phyloP scores from a whole-genome alignment of 768 basidiomycete genomes.

The Mycena capillaripes region DNA sequence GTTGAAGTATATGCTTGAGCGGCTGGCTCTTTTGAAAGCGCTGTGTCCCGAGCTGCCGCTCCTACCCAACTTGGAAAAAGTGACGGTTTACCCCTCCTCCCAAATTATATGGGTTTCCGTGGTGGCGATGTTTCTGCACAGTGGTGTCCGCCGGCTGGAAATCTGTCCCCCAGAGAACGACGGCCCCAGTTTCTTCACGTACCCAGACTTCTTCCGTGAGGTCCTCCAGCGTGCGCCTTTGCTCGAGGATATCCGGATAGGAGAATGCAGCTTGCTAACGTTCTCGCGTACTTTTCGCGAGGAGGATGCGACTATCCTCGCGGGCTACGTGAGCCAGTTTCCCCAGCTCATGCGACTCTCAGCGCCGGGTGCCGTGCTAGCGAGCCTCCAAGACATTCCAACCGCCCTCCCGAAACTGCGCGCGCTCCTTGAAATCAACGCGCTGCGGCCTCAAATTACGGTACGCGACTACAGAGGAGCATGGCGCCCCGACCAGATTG shows the following conservation, averaged over 20 bases:
- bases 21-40: neutral
- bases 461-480: neutral
- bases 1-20: neutral
- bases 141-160: constrained; percentile 1
- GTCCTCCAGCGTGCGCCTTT: neutral
- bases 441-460: neutral
- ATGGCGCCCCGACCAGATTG: neutral
- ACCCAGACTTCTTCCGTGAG: constrained; percentile 12
- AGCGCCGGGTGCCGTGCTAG: neutral
- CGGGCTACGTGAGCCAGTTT: neutral
- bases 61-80: neutral
- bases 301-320: constrained; percentile 3
- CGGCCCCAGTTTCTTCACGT: constrained; percentile 19
- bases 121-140: constrained; percentile 6
- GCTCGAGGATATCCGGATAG: neutral
- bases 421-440: neutral
- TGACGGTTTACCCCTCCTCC: neutral
- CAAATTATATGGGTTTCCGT: neutral
- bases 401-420: neutral
- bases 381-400: neutral
- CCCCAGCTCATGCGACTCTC: neutral
- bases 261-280: neutral
- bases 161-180: neutral
- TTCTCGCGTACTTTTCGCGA: neutral
- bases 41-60: constrained; percentile 13